phyloP scores from a whole-genome alignment of 129 eudicot genomes.

The Silybum marianum region DNA sequence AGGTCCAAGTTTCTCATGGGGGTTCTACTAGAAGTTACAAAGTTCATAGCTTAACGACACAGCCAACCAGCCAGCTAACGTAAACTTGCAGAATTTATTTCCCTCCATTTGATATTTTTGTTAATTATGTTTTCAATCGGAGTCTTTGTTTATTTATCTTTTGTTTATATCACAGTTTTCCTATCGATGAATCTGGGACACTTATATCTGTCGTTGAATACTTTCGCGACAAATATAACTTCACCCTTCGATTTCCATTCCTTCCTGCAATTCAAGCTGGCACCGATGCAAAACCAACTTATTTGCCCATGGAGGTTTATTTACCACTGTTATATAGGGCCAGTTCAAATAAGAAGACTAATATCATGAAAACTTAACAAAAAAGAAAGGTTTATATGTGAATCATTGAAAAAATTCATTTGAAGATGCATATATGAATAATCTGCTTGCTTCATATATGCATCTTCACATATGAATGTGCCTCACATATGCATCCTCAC shows the following conservation, averaged over 20 bases:
- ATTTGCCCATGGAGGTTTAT: slow-evolving; percentile 80
- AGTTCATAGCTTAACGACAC: slow-evolving; percentile 37
- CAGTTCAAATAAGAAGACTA: background rate
- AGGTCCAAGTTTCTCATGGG: slow-evolving; percentile 35
- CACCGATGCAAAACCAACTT: slow-evolving; percentile 44
- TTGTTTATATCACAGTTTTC: background rate
- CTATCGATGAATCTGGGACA: slow-evolving; percentile 33
- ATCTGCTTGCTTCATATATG: no score
- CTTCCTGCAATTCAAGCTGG: slow-evolving; percentile 63
- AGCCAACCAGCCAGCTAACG: slow-evolving; percentile 36
- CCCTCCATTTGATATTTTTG: background rate
- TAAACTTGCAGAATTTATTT: slow-evolving; percentile 23
- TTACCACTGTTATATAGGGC: background rate
- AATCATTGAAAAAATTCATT: background rate
- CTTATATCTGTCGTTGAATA: slow-evolving; percentile 43
- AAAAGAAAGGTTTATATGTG: background rate
- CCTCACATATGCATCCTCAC: background rate
- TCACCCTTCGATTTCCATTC: slow-evolving; percentile 23
- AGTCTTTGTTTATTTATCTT: background rate
- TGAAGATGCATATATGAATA: background rate
- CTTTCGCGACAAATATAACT: slow-evolving; percentile 40
- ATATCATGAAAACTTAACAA: background rate
- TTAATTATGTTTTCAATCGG: background rate
- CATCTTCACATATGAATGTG: no score
- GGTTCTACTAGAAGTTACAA: slow-evolving; percentile 33